These are phyloP conservation scores for Suillus americanus DNA, from an alignment of 768 basidiomycete species.

Conservation along the genomic window DNA sequence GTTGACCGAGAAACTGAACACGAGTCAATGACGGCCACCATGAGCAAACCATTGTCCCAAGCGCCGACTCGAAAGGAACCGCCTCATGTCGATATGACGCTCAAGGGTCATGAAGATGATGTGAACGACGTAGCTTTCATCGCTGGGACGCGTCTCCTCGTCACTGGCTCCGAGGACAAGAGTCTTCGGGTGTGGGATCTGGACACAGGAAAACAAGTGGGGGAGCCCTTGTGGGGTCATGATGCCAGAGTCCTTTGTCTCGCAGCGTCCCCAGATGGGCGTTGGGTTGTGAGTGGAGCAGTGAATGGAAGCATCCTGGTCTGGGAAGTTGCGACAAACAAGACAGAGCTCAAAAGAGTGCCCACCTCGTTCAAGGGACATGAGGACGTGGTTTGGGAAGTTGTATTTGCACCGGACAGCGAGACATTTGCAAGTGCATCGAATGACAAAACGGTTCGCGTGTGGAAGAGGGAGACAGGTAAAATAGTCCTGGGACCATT, in stretches of 20 bases:
- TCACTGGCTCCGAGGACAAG: not conserved
- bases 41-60: not conserved
- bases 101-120: not conserved
- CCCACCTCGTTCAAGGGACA: not conserved
- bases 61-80: conserved; percentile 10
- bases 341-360: not conserved
- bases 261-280: not conserved
- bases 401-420: not conserved
- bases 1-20: not conserved
- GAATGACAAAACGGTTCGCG: not conserved
- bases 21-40: not conserved
- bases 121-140: not conserved
- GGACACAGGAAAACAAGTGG: not conserved
- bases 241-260: not conserved
- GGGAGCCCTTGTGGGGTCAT: not conserved
- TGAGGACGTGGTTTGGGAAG: accelerated
- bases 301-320: not conserved
- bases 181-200: not conserved
- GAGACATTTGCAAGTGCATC: conserved; percentile 2
- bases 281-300: not conserved
- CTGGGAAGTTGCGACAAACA: not conserved
- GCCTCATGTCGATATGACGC: not conserved
- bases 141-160: not conserved
- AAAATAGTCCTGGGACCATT: not conserved
- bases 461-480: not conserved